Base-by-base conservation (phyloP, 352 stramenopile species). In the Thalassiosira sp. region DNA sequence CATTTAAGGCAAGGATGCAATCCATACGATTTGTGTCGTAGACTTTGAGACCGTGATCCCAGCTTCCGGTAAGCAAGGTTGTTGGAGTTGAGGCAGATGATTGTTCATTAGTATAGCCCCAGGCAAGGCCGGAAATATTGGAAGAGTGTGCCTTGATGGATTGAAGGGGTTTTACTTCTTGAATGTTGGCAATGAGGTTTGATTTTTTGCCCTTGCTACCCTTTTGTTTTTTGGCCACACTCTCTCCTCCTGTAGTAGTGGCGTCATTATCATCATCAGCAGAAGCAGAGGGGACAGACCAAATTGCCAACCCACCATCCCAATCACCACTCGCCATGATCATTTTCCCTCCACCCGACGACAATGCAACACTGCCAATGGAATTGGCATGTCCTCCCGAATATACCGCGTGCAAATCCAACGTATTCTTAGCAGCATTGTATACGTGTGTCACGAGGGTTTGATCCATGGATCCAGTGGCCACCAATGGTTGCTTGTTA, bases 21-120 rank as follows among this genome's bases (percentile, higher is more conserved):
- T 91, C 82, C 76, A 90, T 80, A 37, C 75, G 64, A 68, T 87
- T 68, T 0, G 86, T 43, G 56, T 91, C 82, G 72, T 82, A 90
- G 3, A 89, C 67, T 69, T 89, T 90, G 11, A 91, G 77, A 24
- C 76, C 81, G 54, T 91, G 82, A 65, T 93, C 87, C 83, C 84
- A 91, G 52, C 83, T 90, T 52, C 78, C 72, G 18, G 81, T 90
- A 33, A 91, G 76, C 0, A 91, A n/a, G 11, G 43, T 62, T 45
- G 25, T 33, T 6, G 57, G 31, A 63, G 57, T 64, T n/a, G n/a
- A n/a, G n/a, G n/a, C n/a, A n/a, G n/a, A n/a, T 70, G 11, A 37
- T 15, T 46, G 42, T 18, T 42, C 15, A 40, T 51, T 58, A 13
- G 62, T 58, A 25, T 86, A 78, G 49, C 72, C 68, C 71, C 76